Conservation (phyloP, 179 eudicot genomes). For the Corrigiola litoralis region DNA sequence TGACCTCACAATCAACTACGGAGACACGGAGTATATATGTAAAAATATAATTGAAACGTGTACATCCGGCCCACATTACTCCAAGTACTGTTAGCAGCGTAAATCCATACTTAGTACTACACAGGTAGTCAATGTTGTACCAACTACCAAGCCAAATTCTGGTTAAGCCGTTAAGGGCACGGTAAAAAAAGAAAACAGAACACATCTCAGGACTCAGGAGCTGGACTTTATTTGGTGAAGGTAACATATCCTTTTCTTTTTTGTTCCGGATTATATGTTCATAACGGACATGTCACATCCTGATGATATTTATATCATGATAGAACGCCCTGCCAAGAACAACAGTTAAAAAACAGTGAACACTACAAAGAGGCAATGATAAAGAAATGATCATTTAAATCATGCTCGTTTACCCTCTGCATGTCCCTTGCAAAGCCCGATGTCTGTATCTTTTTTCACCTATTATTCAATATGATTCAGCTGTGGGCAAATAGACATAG, state of each 20-base stretch:
- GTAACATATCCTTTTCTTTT: background rate
- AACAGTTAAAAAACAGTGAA: background rate
- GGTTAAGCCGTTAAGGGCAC: background rate
- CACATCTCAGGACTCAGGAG: background rate
- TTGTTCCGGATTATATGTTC: background rate
- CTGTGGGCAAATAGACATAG: constrained; percentile 25
- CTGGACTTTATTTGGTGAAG: background rate
- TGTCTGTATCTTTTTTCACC: constrained; percentile 8
- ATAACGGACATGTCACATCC: constrained; percentile 6
- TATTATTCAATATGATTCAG: constrained; percentile 10
- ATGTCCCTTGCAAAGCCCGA: constrained; percentile 17
- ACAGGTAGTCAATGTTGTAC: too few species aligned
- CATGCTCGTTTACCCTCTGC: constrained; percentile 5
- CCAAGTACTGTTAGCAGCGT: too few species aligned
- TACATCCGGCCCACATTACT: too few species aligned
- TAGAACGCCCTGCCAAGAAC: constrained; percentile 11
- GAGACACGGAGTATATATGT: too few species aligned
- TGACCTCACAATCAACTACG: too few species aligned
- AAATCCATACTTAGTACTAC: too few species aligned
- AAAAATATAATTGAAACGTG: too few species aligned
- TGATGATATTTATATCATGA: constrained; percentile 7
- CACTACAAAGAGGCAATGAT: constrained; percentile 24
- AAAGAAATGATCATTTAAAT: constrained; percentile 23
- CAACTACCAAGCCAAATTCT: too few species aligned
- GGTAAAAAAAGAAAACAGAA: background rate